Conservation (phyloP, 768 basidiomycete genomes). For the Kwoniella botswanensis region DNA sequence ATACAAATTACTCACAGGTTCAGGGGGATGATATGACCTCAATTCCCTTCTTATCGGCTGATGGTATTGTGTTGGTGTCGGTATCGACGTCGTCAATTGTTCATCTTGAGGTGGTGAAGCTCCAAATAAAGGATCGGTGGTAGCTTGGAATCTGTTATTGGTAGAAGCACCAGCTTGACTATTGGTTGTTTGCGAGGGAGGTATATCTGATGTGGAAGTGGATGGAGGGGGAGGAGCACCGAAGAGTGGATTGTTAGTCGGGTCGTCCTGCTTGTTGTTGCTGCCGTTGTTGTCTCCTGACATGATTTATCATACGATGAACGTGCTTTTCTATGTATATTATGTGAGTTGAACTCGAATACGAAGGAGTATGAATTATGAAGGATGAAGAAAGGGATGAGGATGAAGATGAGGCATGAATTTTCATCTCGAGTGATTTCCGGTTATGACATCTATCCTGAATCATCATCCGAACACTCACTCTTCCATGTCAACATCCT, state of each 20-base stretch:
- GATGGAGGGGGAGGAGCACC: slow-evolving; percentile 31
- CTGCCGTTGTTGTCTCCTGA: slow-evolving; percentile 1
- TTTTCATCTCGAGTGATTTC: background rate
- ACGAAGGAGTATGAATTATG: too few species aligned
- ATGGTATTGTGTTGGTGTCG: background rate
- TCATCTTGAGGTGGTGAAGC: slow-evolving; percentile 18
- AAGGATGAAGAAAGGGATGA: background rate
- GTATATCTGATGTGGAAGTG: background rate
- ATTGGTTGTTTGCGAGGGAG: background rate
- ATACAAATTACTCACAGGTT: background rate
- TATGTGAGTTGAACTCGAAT: too few species aligned
- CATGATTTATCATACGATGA: background rate
- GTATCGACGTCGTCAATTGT: background rate
- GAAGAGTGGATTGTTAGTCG: slow-evolving; percentile 38
- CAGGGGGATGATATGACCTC: slow-evolving; percentile 1
- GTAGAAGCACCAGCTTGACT: background rate
- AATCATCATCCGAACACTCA: background rate
- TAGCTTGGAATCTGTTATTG: background rate
- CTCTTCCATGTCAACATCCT: background rate
- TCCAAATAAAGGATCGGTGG: slow-evolving; percentile 24
- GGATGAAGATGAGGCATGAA: background rate
- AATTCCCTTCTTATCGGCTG: slow-evolving; percentile 3
- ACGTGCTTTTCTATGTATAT: too few species aligned
- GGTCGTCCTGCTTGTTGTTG: background rate
- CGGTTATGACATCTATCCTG: slow-evolving; percentile 13